Percentiles rank a stretch among this genome's conserved stretches.
phyloP scores from a whole-genome alignment of 2,329 filamentous ascomycete genomes.

The Rosellinia necatrix region DNA sequence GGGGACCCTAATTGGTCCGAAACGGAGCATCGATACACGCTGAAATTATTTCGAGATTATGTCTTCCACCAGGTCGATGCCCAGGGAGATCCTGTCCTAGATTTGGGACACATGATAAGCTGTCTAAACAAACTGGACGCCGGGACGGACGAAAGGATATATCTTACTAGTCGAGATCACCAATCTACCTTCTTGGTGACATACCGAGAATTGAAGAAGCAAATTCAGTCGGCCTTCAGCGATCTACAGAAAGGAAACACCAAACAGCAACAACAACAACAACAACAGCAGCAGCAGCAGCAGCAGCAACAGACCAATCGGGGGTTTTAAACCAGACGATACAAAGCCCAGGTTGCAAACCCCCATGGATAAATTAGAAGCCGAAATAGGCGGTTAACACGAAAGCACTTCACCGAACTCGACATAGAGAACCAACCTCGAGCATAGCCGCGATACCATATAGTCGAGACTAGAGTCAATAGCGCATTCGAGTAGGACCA shows the following conservation, averaged over 20 bases:
- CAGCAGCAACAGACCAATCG: conserved; percentile 29
- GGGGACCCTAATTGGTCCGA: conserved; percentile 84
- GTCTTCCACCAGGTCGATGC: conserved; percentile 95
- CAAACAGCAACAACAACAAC: conserved; percentile 33
- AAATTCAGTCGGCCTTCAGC: conserved; percentile 60
- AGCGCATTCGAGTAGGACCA: conserved; percentile 1
- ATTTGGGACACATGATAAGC: conserved; percentile 84
- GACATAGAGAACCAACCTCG: not conserved
- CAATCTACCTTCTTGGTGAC: conserved; percentile 86
- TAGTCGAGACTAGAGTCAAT: not conserved
- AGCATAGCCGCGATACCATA: not conserved
- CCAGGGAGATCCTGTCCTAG: conserved; percentile 79
- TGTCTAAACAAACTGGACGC: conserved; percentile 93
- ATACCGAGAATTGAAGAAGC: conserved; percentile 84
- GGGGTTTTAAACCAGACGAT: conserved; percentile 23
- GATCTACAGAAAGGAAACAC: conserved; percentile 57
- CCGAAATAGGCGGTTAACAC: not conserved
- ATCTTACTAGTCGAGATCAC: conserved; percentile 85
- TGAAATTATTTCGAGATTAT: conserved; percentile 96
- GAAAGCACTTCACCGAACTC: not conserved
- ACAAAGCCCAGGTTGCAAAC: not conserved
- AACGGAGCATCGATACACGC: conserved; percentile 86
- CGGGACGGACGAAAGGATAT: conserved; percentile 83
- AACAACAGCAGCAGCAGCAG: conserved; percentile 31
- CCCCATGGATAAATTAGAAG: not conserved